Evolutionary conservation across 768 basidiomycete species (phyloP).

Genomic region (Kwoniella dendrophila): DNA sequence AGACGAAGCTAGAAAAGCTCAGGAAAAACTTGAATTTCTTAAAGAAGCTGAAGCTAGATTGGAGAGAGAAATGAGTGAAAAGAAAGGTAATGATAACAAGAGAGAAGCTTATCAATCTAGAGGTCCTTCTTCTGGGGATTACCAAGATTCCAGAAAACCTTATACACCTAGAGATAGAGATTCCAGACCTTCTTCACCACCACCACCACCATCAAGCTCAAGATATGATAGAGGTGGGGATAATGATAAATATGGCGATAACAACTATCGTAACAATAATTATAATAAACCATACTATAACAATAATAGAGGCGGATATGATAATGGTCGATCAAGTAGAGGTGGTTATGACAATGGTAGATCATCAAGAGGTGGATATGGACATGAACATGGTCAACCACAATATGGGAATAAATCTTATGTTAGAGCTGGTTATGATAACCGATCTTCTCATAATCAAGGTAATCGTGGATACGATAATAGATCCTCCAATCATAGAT

Average conservation of each 20-base stretch:
- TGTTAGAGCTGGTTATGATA: conserved; percentile 5
- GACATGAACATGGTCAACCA: not conserved
- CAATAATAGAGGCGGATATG: not conserved
- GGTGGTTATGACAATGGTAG: not conserved
- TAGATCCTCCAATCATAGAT: conserved; percentile 5
- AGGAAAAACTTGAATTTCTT: conserved; percentile 16
- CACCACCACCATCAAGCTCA: not conserved
- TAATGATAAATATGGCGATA: not conserved
- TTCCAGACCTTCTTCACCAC: not conserved
- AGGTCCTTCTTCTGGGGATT: not conserved
- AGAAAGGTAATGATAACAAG: not conserved
- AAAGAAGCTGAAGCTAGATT: conserved; percentile 24
- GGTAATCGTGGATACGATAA: too few species aligned
- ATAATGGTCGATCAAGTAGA: not conserved
- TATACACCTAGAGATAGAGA: not conserved
- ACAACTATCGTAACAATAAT: not conserved
- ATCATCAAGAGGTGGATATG: conserved; percentile 1
- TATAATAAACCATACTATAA: not conserved
- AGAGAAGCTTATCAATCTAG: conserved; percentile 9
- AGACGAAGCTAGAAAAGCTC: conserved; percentile 15
- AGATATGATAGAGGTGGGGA: not conserved
- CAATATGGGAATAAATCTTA: not conserved
- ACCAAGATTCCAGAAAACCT: not conserved
- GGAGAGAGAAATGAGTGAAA: conserved; percentile 12
- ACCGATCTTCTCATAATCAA: not conserved